Evolutionary conservation across 441 rosid genomes (phyloP).

Genomic region (Eutrema salsugineum): DNA sequence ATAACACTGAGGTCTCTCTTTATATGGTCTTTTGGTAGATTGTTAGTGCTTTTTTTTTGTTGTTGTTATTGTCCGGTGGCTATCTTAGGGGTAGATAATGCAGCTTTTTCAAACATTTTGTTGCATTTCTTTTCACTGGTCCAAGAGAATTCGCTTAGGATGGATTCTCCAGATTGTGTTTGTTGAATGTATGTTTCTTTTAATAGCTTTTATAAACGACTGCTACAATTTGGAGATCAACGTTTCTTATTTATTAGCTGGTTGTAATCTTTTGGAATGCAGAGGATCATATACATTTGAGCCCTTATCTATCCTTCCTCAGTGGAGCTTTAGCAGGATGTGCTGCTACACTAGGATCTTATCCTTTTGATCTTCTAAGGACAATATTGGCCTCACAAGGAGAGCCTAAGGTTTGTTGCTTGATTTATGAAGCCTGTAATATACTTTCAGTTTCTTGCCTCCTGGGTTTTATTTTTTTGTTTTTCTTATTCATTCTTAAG

Average conservation of each 20-base stretch:
- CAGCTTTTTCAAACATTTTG: neutral
- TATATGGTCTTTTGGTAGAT: neutral
- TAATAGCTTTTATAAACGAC: neutral
- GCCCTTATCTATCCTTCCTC: slow-evolving; percentile 79
- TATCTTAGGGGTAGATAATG: neutral
- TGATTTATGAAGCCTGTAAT: neutral
- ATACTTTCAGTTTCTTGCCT: neutral
- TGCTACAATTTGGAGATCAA: neutral
- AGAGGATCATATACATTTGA: slow-evolving; percentile 85
- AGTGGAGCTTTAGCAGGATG: slow-evolving; percentile 97
- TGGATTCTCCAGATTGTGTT: neutral
- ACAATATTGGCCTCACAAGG: slow-evolving; percentile 96
- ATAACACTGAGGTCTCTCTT: neutral
- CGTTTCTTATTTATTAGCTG: neutral
- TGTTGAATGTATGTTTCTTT: neutral
- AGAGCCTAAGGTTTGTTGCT: slow-evolving; percentile 77
- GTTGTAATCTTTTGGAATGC: slow-evolving; percentile 29
- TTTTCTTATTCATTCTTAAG: neutral
- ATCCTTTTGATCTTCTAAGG: slow-evolving; percentile 93
- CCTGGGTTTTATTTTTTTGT: neutral
- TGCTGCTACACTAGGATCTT: slow-evolving; percentile 93
- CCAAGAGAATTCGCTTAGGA: neutral
- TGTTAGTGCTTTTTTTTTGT: neutral
- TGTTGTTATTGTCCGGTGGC: neutral
- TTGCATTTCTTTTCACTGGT: neutral